Conservation (phyloP, 805 yeast genomes). For the Suhomyces sp. region DNA sequence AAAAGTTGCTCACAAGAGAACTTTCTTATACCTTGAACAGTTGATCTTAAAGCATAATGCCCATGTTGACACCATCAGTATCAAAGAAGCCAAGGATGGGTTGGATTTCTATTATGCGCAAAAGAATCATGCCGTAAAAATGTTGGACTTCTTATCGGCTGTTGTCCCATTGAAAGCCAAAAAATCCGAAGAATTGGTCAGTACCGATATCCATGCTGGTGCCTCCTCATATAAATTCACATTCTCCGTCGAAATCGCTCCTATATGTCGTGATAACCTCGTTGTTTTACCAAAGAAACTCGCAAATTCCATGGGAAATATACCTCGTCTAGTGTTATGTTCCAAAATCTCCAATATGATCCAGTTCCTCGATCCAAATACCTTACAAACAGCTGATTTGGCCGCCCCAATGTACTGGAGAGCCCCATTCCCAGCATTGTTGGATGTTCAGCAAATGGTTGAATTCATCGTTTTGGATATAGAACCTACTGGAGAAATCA, state of each 20-base stretch:
- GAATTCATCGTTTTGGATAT: slow-evolving; percentile 92
- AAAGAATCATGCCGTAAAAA: slow-evolving; percentile 87
- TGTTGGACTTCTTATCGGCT: slow-evolving; percentile 84
- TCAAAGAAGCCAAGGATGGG: slow-evolving; percentile 91
- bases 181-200: slow-evolving; percentile 86
- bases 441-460: slow-evolving; percentile 70
- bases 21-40: slow-evolving; percentile 93
- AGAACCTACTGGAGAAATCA: slow-evolving; percentile 81
- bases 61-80: slow-evolving; percentile 89
- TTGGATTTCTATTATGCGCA: slow-evolving; percentile 89
- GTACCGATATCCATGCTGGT: slow-evolving; percentile 91
- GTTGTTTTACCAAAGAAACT: slow-evolving; percentile 87
- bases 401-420: slow-evolving; percentile 77
- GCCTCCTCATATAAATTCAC: slow-evolving; percentile 85
- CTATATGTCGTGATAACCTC: slow-evolving; percentile 94
- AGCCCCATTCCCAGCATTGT: slow-evolving; percentile 71
- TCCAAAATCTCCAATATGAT: slow-evolving; percentile 77
- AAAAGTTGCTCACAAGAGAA: slow-evolving; percentile 94
- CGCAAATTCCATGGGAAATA: slow-evolving; percentile 81
- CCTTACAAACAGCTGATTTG: slow-evolving; percentile 76
- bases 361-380: slow-evolving; percentile 83
- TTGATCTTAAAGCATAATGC: slow-evolving; percentile 90
- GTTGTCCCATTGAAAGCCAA: slow-evolving; percentile 83
- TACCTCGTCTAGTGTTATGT: slow-evolving; percentile 79
- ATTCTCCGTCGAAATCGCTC: slow-evolving; percentile 90